Percentiles rank a stretch among this genome's conserved stretches.
Evolutionary conservation across 202 grass and related monocot genomes (phyloP).

Genomic region (Digitaria exilis): DNA sequence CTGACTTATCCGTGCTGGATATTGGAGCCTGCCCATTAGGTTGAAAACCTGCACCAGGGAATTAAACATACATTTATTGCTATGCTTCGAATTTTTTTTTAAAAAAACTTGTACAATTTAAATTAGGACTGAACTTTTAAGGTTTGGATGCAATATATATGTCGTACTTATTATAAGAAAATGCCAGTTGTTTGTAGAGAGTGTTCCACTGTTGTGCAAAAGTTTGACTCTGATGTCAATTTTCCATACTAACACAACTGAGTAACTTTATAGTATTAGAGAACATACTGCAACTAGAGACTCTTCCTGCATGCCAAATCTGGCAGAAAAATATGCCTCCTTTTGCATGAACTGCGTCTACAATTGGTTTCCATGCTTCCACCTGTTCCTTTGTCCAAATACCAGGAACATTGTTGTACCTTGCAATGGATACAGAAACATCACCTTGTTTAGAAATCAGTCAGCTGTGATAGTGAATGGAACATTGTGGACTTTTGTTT

Average conservation of each 20-base stretch:
- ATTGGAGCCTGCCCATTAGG: slow-evolving; percentile 77
- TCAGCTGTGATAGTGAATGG: not conserved
- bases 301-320: slow-evolving; percentile 49
- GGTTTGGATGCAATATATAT: not conserved
- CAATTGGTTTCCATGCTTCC: slow-evolving; percentile 50
- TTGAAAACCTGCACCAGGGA: slow-evolving; percentile 55
- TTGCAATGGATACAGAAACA: slow-evolving; percentile 14
- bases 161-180: not conserved
- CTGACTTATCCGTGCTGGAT: slow-evolving; percentile 63
- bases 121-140: not conserved
- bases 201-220: not conserved
- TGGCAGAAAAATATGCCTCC: slow-evolving; percentile 63
- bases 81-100: not conserved
- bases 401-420: slow-evolving; percentile 46
- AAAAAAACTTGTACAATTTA: not conserved
- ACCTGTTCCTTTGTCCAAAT: slow-evolving; percentile 59
- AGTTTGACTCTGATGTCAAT: slow-evolving; percentile 16
- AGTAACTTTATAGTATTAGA: not conserved
- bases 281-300: slow-evolving; percentile 40
- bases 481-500: not conserved
- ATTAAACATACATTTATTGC: not conserved
- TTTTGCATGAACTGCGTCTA: slow-evolving; percentile 45
- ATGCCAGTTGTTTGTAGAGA: not conserved
- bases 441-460: not conserved
- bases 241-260: not conserved